Conservation (phyloP, 2,329 filamentous ascomycete genomes). For the Cladosporium sp. region DNA sequence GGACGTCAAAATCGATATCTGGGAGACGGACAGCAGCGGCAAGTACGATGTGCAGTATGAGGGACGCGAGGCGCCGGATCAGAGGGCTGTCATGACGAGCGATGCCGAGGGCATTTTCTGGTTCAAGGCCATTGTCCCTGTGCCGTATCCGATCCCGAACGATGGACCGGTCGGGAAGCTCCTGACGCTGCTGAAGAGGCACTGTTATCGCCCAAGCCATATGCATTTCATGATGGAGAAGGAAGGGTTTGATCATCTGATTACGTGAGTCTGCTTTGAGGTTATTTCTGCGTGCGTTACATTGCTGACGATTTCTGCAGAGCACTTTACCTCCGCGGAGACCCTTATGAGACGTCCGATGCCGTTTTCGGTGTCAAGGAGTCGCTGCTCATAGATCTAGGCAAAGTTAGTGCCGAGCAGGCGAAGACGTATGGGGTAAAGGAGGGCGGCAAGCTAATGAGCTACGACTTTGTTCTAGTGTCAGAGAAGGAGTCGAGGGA, state of each 20-base stretch:
- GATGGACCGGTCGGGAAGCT: constrained; percentile 77
- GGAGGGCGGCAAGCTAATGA: constrained; percentile 50
- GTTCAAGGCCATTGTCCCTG: constrained; percentile 79
- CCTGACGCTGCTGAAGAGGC: constrained; percentile 59
- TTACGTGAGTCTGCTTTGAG: constrained; percentile 58
- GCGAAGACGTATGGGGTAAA: constrained; percentile 57
- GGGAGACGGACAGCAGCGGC: constrained; percentile 77
- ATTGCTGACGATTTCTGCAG: constrained; percentile 37
- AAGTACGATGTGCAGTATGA: constrained; percentile 77
- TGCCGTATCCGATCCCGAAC: constrained; percentile 77
- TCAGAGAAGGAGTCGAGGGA: constrained; percentile 61
- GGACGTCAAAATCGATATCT: constrained; percentile 70
- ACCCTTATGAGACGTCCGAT: constrained; percentile 76
- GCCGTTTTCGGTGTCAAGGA: constrained; percentile 84
- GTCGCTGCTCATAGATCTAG: constrained; percentile 63
- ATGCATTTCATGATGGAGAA: constrained; percentile 89
- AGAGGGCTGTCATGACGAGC: constrained; percentile 62
- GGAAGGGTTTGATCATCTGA: constrained; percentile 68
- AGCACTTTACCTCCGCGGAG: constrained; percentile 68
- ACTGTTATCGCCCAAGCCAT: constrained; percentile 70
- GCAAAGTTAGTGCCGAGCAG: constrained; percentile 46
- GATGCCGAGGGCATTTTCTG: constrained; percentile 71
- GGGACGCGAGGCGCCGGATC: constrained; percentile 58
- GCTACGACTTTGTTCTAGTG: constrained; percentile 72
- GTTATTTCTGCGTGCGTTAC: neutral